Percentiles rank a stretch among this genome's conserved stretches.
These are phyloP conservation scores for Striga hermonthica DNA, from an alignment of 305 asterid genomes.

Conservation along the genomic window DNA sequence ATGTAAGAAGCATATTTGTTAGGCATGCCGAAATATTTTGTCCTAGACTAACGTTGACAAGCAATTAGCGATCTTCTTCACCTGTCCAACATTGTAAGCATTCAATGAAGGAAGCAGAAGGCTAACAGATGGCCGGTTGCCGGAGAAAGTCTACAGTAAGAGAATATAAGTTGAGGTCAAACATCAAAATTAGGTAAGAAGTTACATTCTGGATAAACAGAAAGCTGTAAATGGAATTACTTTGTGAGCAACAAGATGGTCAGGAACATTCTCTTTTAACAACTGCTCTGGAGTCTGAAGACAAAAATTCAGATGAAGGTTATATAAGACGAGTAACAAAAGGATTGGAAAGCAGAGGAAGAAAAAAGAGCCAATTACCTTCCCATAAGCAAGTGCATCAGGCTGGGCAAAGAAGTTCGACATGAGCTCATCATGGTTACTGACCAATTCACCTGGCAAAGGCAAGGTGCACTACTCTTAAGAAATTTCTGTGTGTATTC, in stretches of 20 bases:
- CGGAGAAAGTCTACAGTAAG: slow-evolving; percentile 75
- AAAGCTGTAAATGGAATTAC: slow-evolving; percentile 38
- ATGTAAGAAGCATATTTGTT: slow-evolving; percentile 30
- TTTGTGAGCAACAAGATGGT: slow-evolving; percentile 85
- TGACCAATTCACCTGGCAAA: slow-evolving; percentile 82
- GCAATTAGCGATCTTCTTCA: slow-evolving; percentile 35
- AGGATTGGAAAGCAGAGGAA: not conserved
- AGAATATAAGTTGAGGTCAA: slow-evolving; percentile 29
- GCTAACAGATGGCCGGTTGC: slow-evolving; percentile 96
- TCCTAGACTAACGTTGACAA: not conserved
- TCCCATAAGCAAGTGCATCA: slow-evolving; percentile 98
- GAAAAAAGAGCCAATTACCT: slow-evolving; percentile 44
- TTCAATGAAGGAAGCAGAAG: slow-evolving; percentile 80
- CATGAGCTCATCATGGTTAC: slow-evolving; percentile 98
- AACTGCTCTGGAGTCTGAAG: slow-evolving; percentile 85
- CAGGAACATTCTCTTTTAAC: slow-evolving; percentile 71
- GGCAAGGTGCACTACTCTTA: slow-evolving; percentile 29
- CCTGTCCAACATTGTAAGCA: slow-evolving; percentile 96
- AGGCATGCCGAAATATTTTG: slow-evolving; percentile 24
- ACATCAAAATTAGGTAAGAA: slow-evolving; percentile 27
- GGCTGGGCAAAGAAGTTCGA: slow-evolving; percentile 99
- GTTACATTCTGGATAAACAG: slow-evolving; percentile 19
- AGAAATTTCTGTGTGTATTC: slow-evolving; percentile 11
- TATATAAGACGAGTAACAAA: slow-evolving; percentile 14
- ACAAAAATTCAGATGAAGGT: slow-evolving; percentile 5